Evolutionary conservation across 805 yeast species (phyloP).

Genomic region (Zygotorulaspora chibaensis): DNA sequence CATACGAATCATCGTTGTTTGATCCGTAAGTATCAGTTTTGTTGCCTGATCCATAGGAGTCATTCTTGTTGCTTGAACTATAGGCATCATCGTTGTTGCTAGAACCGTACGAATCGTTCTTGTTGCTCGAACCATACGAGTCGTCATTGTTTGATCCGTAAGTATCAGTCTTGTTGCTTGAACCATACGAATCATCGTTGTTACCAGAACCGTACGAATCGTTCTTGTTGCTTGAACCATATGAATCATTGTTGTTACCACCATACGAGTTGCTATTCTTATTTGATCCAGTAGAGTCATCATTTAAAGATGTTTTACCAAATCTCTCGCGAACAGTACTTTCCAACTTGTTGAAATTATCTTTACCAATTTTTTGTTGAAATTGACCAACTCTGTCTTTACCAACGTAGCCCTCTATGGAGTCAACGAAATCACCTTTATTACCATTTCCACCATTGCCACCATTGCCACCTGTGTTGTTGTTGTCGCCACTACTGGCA

Average conservation of each 20-base stretch:
- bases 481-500: conserved; percentile 22
- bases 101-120: conserved; percentile 26
- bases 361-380: conserved; percentile 32
- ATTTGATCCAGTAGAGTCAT: conserved; percentile 17
- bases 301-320: conserved; percentile 26
- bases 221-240: conserved; percentile 19
- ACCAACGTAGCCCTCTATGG: conserved; percentile 32
- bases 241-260: conserved; percentile 16
- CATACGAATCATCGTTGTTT: conserved; percentile 22
- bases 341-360: conserved; percentile 32
- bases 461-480: conserved; percentile 21
- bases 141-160: conserved; percentile 22
- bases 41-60: conserved; percentile 16
- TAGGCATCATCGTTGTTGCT: conserved; percentile 20
- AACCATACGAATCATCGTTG: conserved; percentile 18
- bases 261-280: conserved; percentile 19
- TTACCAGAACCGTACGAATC: conserved; percentile 16
- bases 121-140: conserved; percentile 24
- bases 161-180: conserved; percentile 22
- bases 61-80: conserved; percentile 14
- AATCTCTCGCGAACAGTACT: conserved; percentile 28
- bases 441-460: conserved; percentile 15
- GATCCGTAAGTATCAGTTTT: conserved; percentile 16
- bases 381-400: conserved; percentile 29
- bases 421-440: conserved; percentile 25